A percentile compares a stretch with the other conserved stretches of the same genome.
phyloP scores from a whole-genome alignment of 306 rosid species.

The Spatholobus suberectus region DNA sequence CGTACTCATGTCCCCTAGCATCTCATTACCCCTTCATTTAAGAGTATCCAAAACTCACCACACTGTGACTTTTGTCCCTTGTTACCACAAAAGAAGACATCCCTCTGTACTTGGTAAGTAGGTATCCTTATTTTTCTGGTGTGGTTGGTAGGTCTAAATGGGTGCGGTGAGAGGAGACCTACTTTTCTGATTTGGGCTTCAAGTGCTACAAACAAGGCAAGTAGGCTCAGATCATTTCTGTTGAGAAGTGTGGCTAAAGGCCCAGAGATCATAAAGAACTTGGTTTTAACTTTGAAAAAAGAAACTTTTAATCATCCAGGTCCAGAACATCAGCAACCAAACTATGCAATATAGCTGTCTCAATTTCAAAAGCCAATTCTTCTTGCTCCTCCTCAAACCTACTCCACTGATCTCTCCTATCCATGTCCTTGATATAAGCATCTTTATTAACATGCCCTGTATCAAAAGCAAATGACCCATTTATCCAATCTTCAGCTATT shows the following conservation, averaged over 20 bases:
- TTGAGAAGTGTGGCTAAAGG: slow-evolving; percentile 4
- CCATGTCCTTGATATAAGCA: slow-evolving; percentile 61
- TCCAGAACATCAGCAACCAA: slow-evolving; percentile 60
- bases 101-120: slow-evolving; percentile 7
- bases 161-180: not conserved
- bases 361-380: slow-evolving; percentile 63
- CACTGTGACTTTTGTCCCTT: not conserved
- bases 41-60: not conserved
- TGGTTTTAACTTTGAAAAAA: not conserved
- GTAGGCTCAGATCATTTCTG: not conserved
- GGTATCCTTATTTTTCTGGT: not conserved
- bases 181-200: not conserved
- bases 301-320: not conserved
- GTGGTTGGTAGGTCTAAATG: not conserved
- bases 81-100: not conserved
- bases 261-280: not conserved
- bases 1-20: not conserved
- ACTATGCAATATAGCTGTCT: slow-evolving; percentile 44
- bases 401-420: slow-evolving; percentile 55
- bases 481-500: slow-evolving; percentile 60
- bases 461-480: slow-evolving; percentile 45
- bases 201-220: not conserved
- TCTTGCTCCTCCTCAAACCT: slow-evolving; percentile 58
- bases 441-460: slow-evolving; percentile 50
- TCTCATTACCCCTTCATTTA: not conserved